phyloP scores from a whole-genome alignment of 1,139 yeast species.

The Blastobotrys buckinghamii region DNA sequence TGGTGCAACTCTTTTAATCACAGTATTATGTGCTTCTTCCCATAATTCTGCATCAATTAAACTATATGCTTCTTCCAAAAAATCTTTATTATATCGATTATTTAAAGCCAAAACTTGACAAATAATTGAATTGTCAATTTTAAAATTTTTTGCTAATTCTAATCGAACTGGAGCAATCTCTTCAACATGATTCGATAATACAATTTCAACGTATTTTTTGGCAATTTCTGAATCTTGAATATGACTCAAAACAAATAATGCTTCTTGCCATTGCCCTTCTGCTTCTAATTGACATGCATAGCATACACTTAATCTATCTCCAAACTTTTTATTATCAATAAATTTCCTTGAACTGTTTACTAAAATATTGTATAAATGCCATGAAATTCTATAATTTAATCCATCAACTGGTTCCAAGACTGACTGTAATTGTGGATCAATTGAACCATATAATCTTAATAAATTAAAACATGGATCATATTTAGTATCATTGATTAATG shows the following conservation, averaged over 20 bases:
- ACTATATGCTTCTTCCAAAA: conserved; percentile 54
- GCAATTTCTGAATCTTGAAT: conserved; percentile 42
- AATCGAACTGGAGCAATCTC: conserved; percentile 43
- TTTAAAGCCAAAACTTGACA: conserved; percentile 30
- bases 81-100: conserved; percentile 43
- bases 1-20: conserved; percentile 64
- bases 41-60: conserved; percentile 57
- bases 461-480: conserved; percentile 32
- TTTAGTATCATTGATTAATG: conserved; percentile 19
- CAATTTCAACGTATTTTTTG: conserved; percentile 37
- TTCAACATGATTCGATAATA: conserved; percentile 46
- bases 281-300: conserved; percentile 52
- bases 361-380: conserved; percentile 52
- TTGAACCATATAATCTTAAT: conserved; percentile 40
- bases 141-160: conserved; percentile 37
- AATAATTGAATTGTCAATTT: conserved; percentile 27
- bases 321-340: conserved; percentile 21
- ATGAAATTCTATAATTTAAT: conserved; percentile 40
- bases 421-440: conserved; percentile 25
- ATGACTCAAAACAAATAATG: conserved; percentile 56
- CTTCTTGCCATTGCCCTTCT: conserved; percentile 50
- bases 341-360: conserved; percentile 16
- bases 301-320: conserved; percentile 43
- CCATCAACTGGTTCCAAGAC: conserved; percentile 18
- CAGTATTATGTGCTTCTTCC: conserved; percentile 57